Base-by-base conservation (phyloP, 441 rosid species). In the Syzygium malaccense region DNA sequence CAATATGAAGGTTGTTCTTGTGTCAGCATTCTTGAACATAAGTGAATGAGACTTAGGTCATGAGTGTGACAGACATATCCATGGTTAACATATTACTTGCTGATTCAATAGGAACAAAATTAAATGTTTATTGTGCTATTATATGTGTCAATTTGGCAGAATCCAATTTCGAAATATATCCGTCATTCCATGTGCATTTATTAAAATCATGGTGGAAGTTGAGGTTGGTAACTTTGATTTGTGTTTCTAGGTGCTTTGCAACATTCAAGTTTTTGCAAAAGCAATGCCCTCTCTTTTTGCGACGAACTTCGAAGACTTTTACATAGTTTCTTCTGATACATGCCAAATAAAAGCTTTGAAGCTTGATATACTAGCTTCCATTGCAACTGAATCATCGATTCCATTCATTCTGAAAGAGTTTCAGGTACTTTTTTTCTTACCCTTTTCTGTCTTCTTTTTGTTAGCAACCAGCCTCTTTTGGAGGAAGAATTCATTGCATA, bases 351-450 rank as follows among this genome's bases (percentile, higher is more conserved):
- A 94, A 94, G 94, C 97, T 85, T 92, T 97, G 93, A 98, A 97
- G 95, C 98, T 98, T 91, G 98, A 95, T 93, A 95, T 98, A 91
- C 96, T 98, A 91, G 95, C 98, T 93, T 94, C 92, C 88, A 93
- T 97, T 91, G 93, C 96, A 87, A 94, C 96, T 60, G 95, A 95
- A 87, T 94, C 94, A 71, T 95, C 98, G 56, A 92, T 97, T 91
- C 88, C 95, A 85, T 93, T 94, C 28, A 91, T 97, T 91, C 93
- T 98, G 90, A 96, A 91, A 92, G 99, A 98, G 91, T 95, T 97
- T 93, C 98, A 97, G 99, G 99, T 98, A 92, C 86, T 83, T 56
- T 80, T 86, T 87, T 87, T 83, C n/a, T 54, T 85, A 6, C 68
- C 54, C 51, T 49, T 28, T 85, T 58, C 45, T 53, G 45, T 85